Percentiles rank a stretch among this genome's conserved stretches.
Evolutionary conservation across 768 basidiomycete species (phyloP).

Genomic region (Boletus reticulatus): DNA sequence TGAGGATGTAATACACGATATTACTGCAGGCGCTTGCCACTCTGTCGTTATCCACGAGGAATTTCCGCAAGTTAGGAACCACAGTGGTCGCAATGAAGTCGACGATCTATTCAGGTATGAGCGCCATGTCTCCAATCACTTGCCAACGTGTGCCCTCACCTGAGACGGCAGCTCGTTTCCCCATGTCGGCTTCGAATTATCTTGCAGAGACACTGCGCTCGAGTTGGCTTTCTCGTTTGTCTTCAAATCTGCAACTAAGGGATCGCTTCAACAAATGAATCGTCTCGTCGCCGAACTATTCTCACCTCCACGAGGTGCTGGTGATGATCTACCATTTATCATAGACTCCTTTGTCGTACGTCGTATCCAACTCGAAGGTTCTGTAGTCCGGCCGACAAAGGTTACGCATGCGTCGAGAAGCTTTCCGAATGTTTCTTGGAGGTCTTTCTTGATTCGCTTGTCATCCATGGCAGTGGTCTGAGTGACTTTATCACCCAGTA

Average conservation of each 20-base stretch:
- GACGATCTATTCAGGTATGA: slow-evolving; percentile 53
- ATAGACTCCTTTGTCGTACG: slow-evolving; percentile 63
- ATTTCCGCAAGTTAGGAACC: slow-evolving; percentile 72
- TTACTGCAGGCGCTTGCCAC: slow-evolving; percentile 76
- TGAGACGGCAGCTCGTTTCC: slow-evolving; percentile 29
- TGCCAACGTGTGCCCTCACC: slow-evolving; percentile 23
- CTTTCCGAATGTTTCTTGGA: slow-evolving; percentile 89
- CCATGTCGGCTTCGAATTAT: slow-evolving; percentile 27
- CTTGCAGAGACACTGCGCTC: slow-evolving; percentile 40
- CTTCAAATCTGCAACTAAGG: slow-evolving; percentile 37
- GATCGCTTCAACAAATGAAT: background rate
- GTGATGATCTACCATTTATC: slow-evolving; percentile 72
- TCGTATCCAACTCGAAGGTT: slow-evolving; percentile 79
- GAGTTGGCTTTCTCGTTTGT: slow-evolving; percentile 62
- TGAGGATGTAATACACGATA: slow-evolving; percentile 80
- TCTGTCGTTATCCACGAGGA: slow-evolving; percentile 84
- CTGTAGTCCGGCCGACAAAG: slow-evolving; percentile 69
- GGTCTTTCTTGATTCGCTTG: slow-evolving; percentile 78
- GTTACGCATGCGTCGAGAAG: slow-evolving; percentile 77
- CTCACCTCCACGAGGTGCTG: slow-evolving; percentile 54
- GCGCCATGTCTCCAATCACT: background rate
- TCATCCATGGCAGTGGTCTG: slow-evolving; percentile 94
- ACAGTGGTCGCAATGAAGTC: slow-evolving; percentile 65
- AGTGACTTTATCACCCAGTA: slow-evolving; percentile 77
- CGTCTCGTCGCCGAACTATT: background rate